Evolutionary conservation across 129 eudicot genomes (phyloP).

Genomic region (Flaveria linearis): DNA sequence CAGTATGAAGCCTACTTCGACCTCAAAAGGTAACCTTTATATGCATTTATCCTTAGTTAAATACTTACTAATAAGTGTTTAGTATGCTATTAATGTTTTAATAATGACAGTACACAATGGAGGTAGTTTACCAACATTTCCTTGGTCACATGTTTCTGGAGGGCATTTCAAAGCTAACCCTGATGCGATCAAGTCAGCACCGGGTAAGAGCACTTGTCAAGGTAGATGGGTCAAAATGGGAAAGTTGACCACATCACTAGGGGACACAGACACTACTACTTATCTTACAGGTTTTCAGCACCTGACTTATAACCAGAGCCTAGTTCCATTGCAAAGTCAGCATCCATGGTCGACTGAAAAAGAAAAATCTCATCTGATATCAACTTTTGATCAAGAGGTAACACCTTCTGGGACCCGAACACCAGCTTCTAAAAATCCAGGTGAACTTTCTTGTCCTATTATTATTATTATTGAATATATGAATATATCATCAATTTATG

Average conservation of each 20-base stretch:
- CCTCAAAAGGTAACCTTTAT: constrained; percentile 54
- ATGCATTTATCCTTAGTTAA: constrained; percentile 35
- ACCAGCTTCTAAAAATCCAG: constrained; percentile 48
- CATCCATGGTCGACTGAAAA: constrained; percentile 33
- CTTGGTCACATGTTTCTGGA: constrained; percentile 81
- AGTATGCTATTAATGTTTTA: constrained; percentile 19
- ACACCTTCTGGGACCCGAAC: constrained; percentile 40
- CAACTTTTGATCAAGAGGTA: constrained; percentile 33
- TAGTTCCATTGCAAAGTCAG: constrained; percentile 58
- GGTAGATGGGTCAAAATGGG: constrained; percentile 86
- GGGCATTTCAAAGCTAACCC: constrained; percentile 68
- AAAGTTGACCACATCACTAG: constrained; percentile 41
- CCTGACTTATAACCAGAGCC: constrained; percentile 55
- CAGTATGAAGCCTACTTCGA: constrained; percentile 56
- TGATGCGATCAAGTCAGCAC: constrained; percentile 57
- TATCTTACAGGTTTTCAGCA: constrained; percentile 56
- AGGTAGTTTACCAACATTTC: constrained; percentile 79
- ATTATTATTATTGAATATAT: too few species aligned
- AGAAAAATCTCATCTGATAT: constrained; percentile 32
- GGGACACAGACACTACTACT: constrained; percentile 46
- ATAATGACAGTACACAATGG: constrained; percentile 48
- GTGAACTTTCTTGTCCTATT: constrained; percentile 34
- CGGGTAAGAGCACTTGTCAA: constrained; percentile 67
- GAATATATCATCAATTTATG: not conserved
- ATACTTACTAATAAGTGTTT: not conserved